These are phyloP conservation scores for Penicillium crystallinum DNA, from an alignment of 495 filamentous ascomycete species.

Conservation along the genomic window DNA sequence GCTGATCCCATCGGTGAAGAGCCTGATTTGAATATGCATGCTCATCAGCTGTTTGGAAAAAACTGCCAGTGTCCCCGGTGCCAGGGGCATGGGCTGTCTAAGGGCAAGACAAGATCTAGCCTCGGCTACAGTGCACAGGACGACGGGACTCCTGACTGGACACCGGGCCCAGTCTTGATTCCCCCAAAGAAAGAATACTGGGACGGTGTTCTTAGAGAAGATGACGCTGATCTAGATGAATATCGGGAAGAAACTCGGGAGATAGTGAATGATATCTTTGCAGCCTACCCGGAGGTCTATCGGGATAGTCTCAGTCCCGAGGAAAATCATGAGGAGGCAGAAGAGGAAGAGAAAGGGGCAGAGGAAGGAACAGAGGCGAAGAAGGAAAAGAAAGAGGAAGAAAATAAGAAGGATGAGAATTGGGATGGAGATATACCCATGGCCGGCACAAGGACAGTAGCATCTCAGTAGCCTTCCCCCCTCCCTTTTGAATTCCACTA, in stretches of 20 bases:
- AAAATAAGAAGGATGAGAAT: background rate
- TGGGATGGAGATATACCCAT: background rate
- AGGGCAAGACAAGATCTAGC: background rate
- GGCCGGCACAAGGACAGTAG: background rate
- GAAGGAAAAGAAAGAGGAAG: background rate
- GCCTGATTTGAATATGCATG: background rate
- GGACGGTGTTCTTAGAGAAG: background rate
- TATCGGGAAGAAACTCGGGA: background rate
- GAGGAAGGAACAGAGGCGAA: background rate
- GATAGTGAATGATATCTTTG: background rate
- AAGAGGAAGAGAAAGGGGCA: background rate
- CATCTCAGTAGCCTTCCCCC: background rate
- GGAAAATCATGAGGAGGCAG: background rate
- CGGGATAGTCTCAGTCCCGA: background rate
- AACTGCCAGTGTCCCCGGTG: background rate
- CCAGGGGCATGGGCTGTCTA: background rate
- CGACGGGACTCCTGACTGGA: background rate
- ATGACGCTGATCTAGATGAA: background rate
- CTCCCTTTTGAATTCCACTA: too few relatives aligned
- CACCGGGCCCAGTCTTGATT: background rate
- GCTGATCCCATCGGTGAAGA: background rate
- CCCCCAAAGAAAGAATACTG: background rate
- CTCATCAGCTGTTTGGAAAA: background rate
- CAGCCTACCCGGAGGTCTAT: background rate
- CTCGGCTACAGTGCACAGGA: background rate